A percentile compares a stretch with the other conserved stretches of the same genome.
These are phyloP conservation scores for Hericium coralloides DNA, from an alignment of 768 basidiomycete species.

Conservation along the genomic window DNA sequence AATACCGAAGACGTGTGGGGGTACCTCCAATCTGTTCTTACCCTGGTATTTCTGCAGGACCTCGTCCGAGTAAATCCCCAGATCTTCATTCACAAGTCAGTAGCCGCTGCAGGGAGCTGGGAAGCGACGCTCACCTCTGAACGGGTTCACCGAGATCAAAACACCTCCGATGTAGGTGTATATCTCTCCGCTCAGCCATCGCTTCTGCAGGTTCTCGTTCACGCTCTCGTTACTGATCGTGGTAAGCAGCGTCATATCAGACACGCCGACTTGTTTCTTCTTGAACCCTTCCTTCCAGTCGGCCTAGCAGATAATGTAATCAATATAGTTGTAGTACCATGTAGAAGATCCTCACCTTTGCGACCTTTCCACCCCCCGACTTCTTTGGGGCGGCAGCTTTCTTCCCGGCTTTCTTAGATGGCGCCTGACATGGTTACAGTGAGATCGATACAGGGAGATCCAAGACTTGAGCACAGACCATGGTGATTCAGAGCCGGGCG, in stretches of 20 bases:
- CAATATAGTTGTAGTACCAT: neutral
- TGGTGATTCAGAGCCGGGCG: neutral
- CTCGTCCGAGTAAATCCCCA: conserved; percentile 95
- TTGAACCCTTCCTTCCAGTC: conserved; percentile 99
- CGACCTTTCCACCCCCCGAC: conserved; percentile 49
- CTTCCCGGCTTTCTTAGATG: conserved; percentile 1
- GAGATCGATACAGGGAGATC: neutral
- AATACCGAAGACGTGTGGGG: conserved; percentile 96
- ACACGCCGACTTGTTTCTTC: conserved; percentile 97
- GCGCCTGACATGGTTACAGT: neutral
- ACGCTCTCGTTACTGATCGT: conserved; percentile 97
- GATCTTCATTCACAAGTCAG: conserved; percentile 43
- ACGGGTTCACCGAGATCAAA: conserved; percentile 98
- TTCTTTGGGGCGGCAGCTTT: conserved; percentile 67
- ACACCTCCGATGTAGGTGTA: conserved; percentile 99
- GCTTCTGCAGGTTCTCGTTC: conserved; percentile 96
- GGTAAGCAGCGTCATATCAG: conserved; percentile 96
- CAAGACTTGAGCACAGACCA: neutral
- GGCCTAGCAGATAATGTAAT: conserved; percentile 43
- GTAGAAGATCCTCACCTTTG: conserved; percentile 48
- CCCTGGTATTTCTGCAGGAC: conserved; percentile 79
- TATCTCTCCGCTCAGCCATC: conserved; percentile 92
- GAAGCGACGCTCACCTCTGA: conserved; percentile 52
- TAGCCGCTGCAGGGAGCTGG: neutral
- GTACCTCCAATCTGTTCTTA: conserved; percentile 96